phyloP scores from a whole-genome alignment of 768 basidiomycete genomes.

The Lenzites betulinus region DNA sequence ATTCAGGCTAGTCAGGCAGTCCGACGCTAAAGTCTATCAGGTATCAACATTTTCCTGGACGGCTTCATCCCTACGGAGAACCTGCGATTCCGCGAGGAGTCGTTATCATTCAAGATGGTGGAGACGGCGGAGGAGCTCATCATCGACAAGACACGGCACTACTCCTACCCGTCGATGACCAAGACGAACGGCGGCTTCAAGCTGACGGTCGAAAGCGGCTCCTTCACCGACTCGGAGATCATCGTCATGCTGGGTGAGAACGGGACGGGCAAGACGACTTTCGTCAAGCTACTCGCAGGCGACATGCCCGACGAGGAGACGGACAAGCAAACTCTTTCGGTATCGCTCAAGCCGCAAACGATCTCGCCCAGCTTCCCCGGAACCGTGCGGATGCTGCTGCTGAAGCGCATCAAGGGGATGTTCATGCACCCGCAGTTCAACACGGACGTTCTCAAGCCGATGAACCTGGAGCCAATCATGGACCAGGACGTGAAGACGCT shows the following conservation, averaged over 20 bases:
- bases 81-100: constrained; percentile 95
- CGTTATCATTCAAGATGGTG: constrained; percentile 95
- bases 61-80: constrained; percentile 99
- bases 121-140: constrained; percentile 93
- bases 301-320: constrained; percentile 86
- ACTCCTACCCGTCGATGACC: constrained; percentile 93
- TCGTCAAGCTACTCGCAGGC: constrained; percentile 93
- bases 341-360: constrained; percentile 98
- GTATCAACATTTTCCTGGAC: constrained; percentile 99
- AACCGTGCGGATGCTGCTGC: constrained; percentile 89
- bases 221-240: constrained; percentile 99
- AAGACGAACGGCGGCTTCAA: constrained; percentile 97
- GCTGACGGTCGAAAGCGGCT: constrained; percentile 85
- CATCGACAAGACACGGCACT: constrained; percentile 84
- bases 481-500: constrained; percentile 98
- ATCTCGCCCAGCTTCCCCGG: constrained; percentile 98
- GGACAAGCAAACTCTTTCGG: constrained; percentile 77
- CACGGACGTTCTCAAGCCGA: constrained; percentile 96
- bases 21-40: constrained; percentile 38
- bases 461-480: constrained; percentile 92
- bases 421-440: constrained; percentile 99
- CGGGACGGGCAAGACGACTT: constrained; percentile 98
- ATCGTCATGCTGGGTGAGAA: constrained; percentile 99
- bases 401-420: constrained; percentile 92
- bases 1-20: not conserved